Base-by-base conservation (phyloP, 148 eudicot species). In the Rhododendron williamsianum region DNA sequence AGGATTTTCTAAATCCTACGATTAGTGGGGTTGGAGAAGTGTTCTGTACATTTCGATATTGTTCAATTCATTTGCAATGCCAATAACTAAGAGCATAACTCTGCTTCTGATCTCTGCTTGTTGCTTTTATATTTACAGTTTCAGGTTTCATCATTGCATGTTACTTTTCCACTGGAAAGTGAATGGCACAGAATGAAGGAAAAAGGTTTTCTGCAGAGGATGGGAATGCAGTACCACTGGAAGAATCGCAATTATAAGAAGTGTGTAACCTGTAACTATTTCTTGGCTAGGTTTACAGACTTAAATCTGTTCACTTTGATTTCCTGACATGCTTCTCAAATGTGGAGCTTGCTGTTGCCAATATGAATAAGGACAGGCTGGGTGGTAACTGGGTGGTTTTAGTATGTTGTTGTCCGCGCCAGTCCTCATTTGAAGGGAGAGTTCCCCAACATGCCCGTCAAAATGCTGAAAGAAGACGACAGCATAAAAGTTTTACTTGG, bases 181-280 rank as follows among this genome's bases (percentile, higher is more conserved):
- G 96, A 97, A 88, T 94, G 95, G 92, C 80, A 76, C 78, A 89
- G 85, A 86, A 88, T 95, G 93, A 90, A 95, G 89, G 94, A 89
- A 67, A 93, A 91, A 85, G 98, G 98, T 56, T 95, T 97, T 86
- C 92, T 97, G 80, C 99, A 95, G 91, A 92, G 99, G 90, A 91
- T 93, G 71, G 99, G 99, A 85, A 95, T 97, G 98, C 99, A 97
- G 88, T 97, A 97, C 86, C 99, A 97, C 91, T 97, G 99, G 99
- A 91, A 88, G 86, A 97, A 97, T 83, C 95, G 90, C 80, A 97
- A 94, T 88, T 97, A 97, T 87, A 92, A 87, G 87, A 92, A 90
- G 99, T 93, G 88, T 78, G 90, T 88, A 3, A 36, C 60, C 46
- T 27, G 46, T 43, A 54, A 38, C 67, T 10, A 9, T 52, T 19